These are phyloP conservation scores for Aspergillus ustus DNA, from an alignment of 2,329 filamentous ascomycete genomes.

Conservation along the genomic window DNA sequence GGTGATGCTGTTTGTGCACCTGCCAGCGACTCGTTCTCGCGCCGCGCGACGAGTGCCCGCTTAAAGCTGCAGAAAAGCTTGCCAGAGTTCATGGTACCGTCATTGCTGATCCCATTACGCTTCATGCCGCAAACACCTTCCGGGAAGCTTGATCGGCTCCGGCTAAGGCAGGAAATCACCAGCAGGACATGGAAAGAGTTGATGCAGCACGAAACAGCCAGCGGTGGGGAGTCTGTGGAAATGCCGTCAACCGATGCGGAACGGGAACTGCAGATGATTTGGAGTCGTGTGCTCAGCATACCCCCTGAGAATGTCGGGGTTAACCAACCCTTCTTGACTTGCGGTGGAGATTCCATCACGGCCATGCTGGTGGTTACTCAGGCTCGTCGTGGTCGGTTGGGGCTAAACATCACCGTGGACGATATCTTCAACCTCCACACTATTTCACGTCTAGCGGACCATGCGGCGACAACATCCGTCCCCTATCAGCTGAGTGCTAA, in stretches of 20 bases:
- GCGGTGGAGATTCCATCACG: slow-evolving; percentile 30
- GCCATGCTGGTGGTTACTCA: slow-evolving; percentile 27
- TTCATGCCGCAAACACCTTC: slow-evolving; percentile 43
- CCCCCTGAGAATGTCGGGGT: slow-evolving; percentile 7
- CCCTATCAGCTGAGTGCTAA: too few relatives aligned
- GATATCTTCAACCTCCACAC: too few relatives aligned
- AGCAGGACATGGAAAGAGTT: neutral
- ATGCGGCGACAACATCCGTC: too few relatives aligned
- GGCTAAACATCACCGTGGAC: too few relatives aligned
- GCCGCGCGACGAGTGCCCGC: too few relatives aligned
- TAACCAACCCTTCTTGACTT: slow-evolving; percentile 30
- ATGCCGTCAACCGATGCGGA: slow-evolving; percentile 14
- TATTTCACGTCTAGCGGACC: too few relatives aligned
- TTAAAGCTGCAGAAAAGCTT: too few relatives aligned
- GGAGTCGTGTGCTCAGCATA: slow-evolving; percentile 20
- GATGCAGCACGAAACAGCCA: too few relatives aligned
- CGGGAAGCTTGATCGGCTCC: slow-evolving; percentile 40
- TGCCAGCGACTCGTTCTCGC: too few relatives aligned
- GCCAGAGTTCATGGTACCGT: slow-evolving; percentile 41
- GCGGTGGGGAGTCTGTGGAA: neutral
- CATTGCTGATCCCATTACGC: slow-evolving; percentile 37
- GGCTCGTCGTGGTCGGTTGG: too few relatives aligned
- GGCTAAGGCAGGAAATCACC: slow-evolving; percentile 28
- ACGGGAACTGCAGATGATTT: slow-evolving; percentile 16
- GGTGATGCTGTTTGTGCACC: too few relatives aligned